These are phyloP conservation scores for Vanrija sp. DNA, from an alignment of 1,284 basidiomycete species.

Conservation along the genomic window DNA sequence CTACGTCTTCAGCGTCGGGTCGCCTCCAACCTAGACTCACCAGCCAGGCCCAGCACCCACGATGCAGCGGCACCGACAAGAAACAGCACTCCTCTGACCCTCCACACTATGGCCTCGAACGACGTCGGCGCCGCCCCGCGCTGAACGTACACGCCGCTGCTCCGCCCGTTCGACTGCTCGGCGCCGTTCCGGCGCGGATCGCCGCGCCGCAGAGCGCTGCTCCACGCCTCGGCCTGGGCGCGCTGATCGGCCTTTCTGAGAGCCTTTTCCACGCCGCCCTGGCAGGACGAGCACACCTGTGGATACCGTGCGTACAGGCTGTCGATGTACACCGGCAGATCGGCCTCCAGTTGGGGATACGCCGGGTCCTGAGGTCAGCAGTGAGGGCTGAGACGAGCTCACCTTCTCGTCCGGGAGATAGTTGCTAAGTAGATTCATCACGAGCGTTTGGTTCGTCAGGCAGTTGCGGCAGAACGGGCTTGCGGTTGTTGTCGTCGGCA, in stretches of 20 bases:
- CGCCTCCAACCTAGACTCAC: slow-evolving; percentile 12
- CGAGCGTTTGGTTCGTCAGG: slow-evolving; percentile 81
- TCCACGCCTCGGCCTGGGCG: slow-evolving; percentile 71
- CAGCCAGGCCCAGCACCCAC: slow-evolving; percentile 11
- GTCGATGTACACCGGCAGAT: slow-evolving; percentile 65
- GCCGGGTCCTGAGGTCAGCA: slow-evolving; percentile 60
- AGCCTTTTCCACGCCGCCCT: slow-evolving; percentile 72
- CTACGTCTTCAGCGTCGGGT: not conserved
- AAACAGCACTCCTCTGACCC: slow-evolving; percentile 24
- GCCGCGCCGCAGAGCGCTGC: slow-evolving; percentile 33
- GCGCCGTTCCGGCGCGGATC: not conserved
- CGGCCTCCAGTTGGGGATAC: slow-evolving; percentile 60
- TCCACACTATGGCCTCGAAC: slow-evolving; percentile 25
- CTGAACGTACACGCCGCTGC: not conserved
- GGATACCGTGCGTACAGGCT: slow-evolving; percentile 78
- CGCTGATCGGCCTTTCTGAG: slow-evolving; percentile 71
- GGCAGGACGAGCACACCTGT: slow-evolving; percentile 70
- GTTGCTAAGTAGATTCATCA: slow-evolving; percentile 78
- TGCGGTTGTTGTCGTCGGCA: slow-evolving; percentile 21
- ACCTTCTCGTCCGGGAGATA: slow-evolving; percentile 69
- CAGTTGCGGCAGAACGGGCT: slow-evolving; percentile 76
- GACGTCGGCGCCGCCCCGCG: not conserved
- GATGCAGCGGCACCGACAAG: slow-evolving; percentile 9
- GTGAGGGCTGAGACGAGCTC: slow-evolving; percentile 40
- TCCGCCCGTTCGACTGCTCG: not conserved